Evolutionary conservation across 306 rosid species (phyloP), one percentile per base, ranked within the genome.

Genomic region (Coriaria nepalensis): DNA sequence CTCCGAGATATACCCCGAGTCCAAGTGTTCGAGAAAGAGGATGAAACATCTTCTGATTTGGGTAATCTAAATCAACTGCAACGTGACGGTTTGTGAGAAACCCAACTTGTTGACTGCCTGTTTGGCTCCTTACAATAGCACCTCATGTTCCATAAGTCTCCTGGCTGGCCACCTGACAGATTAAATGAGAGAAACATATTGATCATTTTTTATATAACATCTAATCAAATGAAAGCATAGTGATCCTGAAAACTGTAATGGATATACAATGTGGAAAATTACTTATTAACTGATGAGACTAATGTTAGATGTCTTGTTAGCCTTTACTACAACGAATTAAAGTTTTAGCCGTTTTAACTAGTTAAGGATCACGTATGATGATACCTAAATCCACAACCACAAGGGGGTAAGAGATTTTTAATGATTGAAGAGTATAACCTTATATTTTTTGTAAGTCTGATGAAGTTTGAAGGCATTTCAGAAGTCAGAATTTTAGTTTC

Each of bases 1-100:
- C 98, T 33, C 98, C 98, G n/a, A 92, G 95, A 73, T 92, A 92
- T 38, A 85, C 96, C 63, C 98, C 98, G 2, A 95, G 98, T 14
- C 98, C 98, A 64, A 92, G 73, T 8, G 96, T 82, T 12, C 95
- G 98, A 40, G 98, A 95, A 45, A 92, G 82, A 39, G 98, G 98
- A 62, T 92, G 98, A 66, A 92, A 92, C 98, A 92, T 92, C 73
- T 92, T 92, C 76, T 92, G 98, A 61, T 92, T 92, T 4, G 98
- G 98, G 70, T 92, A 92, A 65, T 92, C 96, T 40, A 92, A 79
- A 63, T 92, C 83, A 6, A 92, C 98, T 3, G 98, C 98, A 48
- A 92, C 98, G 62, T 92, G 98, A 14, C 98, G 84, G 55, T 92
- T 92, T 42, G 98, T 92, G 71, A 92, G 98, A 70, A 92, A 92